Evolutionary conservation across 1,139 yeast species (phyloP).

Genomic region (Hyphopichia wangnamkhiaoensis): DNA sequence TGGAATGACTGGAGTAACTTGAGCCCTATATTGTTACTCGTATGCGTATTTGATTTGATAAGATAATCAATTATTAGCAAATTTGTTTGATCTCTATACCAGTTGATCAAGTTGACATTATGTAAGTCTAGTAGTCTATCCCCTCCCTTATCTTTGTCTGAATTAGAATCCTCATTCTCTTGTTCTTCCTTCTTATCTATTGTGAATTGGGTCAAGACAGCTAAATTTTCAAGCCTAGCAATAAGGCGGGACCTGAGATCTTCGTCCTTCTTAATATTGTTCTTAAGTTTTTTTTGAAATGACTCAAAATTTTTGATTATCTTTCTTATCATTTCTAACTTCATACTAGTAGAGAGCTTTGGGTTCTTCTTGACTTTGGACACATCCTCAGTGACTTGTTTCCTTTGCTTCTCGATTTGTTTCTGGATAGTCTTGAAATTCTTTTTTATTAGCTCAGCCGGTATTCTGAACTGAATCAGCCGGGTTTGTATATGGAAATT

Average conservation of each 20-base stretch:
- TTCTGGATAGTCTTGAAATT: constrained; percentile 60
- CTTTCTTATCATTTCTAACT: constrained; percentile 33
- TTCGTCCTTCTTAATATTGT: constrained; percentile 46
- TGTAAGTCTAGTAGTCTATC: constrained; percentile 36
- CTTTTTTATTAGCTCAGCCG: constrained; percentile 58
- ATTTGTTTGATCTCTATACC: constrained; percentile 67
- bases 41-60: constrained; percentile 42
- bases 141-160: constrained; percentile 5
- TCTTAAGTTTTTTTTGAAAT: constrained; percentile 45
- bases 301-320: constrained; percentile 48
- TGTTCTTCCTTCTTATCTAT: constrained; percentile 10
- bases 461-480: constrained; percentile 59
- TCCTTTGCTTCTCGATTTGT: constrained; percentile 56
- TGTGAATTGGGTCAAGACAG: constrained; percentile 28
- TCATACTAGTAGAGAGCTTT: constrained; percentile 20
- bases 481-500: constrained; percentile 45
- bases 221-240: constrained; percentile 45
- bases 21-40: constrained; percentile 42
- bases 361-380: constrained; percentile 32
- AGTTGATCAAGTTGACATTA: constrained; percentile 43
- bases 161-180: constrained; percentile 9
- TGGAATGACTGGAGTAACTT: constrained; percentile 39
- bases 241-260: constrained; percentile 51
- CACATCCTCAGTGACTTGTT: constrained; percentile 41
- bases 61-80: constrained; percentile 60